These are phyloP conservation scores for Amaranthus palmeri DNA, from an alignment of 148 eudicot genomes.

Conservation along the genomic window DNA sequence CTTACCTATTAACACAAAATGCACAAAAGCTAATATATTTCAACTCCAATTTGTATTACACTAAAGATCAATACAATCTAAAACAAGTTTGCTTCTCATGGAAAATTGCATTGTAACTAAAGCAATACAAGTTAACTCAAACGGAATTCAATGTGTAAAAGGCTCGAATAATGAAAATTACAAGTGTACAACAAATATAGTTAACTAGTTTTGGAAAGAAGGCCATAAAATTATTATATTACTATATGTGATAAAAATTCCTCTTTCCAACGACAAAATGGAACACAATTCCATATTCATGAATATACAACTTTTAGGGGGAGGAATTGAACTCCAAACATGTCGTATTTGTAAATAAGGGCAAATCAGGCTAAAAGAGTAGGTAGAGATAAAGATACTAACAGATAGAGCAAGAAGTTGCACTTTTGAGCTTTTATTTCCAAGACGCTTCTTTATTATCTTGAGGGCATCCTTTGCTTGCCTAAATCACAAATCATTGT, in stretches of 20 bases:
- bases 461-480: slow-evolving; percentile 86
- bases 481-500: slow-evolving; percentile 42
- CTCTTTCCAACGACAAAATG: not conserved
- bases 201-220: not conserved
- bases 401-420: slow-evolving; percentile 83
- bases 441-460: slow-evolving; percentile 78
- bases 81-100: not conserved
- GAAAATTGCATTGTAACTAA: not conserved
- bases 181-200: not conserved
- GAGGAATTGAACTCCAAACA: too few species aligned
- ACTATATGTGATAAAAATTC: not conserved
- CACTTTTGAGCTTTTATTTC: slow-evolving; percentile 63
- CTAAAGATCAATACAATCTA: not conserved
- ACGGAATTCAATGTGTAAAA: not conserved
- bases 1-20: not conserved
- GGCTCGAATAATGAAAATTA: not conserved
- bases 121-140: not conserved
- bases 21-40: not conserved
- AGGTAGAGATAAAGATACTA: slow-evolving; percentile 29
- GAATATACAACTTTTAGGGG: too few species aligned
- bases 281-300: not conserved
- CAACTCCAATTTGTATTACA: not conserved
- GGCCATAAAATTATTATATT: not conserved
- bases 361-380: not conserved
- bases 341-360: not conserved